These are phyloP conservation scores for Cyberlindnera petersonii DNA, from an alignment of 805 yeast genomes.

Conservation along the genomic window DNA sequence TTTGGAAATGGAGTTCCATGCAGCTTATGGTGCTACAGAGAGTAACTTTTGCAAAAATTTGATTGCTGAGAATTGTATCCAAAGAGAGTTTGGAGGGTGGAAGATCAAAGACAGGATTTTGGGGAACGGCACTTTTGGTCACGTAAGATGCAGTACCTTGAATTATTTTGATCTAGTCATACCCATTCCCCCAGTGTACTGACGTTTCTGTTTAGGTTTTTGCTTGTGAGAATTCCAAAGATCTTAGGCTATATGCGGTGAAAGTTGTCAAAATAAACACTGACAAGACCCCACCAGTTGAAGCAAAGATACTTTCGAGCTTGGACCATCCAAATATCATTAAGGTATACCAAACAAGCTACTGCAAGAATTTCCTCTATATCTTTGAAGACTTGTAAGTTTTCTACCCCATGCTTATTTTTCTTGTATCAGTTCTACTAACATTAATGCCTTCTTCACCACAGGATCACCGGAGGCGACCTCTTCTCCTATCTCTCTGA, in stretches of 20 bases:
- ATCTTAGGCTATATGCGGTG: slow-evolving; percentile 42
- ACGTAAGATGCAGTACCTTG: slow-evolving; percentile 31
- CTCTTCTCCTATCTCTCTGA: slow-evolving; percentile 49
- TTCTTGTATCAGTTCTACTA: slow-evolving; percentile 1
- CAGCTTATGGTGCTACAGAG: slow-evolving; percentile 17
- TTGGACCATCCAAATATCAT: slow-evolving; percentile 49
- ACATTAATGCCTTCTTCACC: not conserved
- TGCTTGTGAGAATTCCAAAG: slow-evolving; percentile 29
- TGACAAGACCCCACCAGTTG: slow-evolving; percentile 34
- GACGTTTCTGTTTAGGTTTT: slow-evolving; percentile 25
- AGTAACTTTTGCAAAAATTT: slow-evolving; percentile 12
- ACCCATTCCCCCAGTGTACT: not conserved
- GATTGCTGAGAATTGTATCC: slow-evolving; percentile 23
- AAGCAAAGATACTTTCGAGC: slow-evolving; percentile 38
- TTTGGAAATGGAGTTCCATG: slow-evolving; percentile 20
- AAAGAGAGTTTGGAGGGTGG: slow-evolving; percentile 37
- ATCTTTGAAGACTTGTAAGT: slow-evolving; percentile 43
- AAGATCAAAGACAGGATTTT: slow-evolving; percentile 36
- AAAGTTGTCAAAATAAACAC: slow-evolving; percentile 38
- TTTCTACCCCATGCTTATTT: not conserved
- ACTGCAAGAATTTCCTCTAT: slow-evolving; percentile 31
- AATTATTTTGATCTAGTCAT: not conserved
- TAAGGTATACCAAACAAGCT: slow-evolving; percentile 36
- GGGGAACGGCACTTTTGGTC: slow-evolving; percentile 59
- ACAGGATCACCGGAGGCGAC: slow-evolving; percentile 51